Conservation (phyloP, 2,329 filamentous ascomycete species). For the Zymoseptoria brevis region DNA sequence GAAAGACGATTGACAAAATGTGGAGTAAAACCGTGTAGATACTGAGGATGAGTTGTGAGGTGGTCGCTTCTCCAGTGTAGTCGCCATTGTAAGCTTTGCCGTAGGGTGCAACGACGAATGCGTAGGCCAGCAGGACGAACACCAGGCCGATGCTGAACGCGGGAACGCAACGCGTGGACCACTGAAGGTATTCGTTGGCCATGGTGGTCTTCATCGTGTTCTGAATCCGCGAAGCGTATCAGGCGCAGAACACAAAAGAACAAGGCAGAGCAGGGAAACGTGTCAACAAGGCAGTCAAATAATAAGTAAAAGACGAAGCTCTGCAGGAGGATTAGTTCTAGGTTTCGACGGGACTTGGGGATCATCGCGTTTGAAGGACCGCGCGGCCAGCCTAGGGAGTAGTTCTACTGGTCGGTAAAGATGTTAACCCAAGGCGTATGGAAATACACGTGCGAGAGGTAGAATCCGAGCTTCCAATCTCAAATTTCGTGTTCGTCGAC, state of each 20-base stretch:
- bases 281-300: not conserved
- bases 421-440: too few relatives aligned
- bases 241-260: not conserved
- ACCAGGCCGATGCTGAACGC: constrained; percentile 22
- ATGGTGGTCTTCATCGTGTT: constrained; percentile 7
- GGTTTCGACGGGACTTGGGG: not conserved
- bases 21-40: constrained; percentile 60
- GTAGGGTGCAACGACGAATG: constrained; percentile 23
- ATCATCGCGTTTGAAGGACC: not conserved
- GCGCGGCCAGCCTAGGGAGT: not conserved
- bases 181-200: constrained; percentile 16
- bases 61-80: constrained; percentile 22
- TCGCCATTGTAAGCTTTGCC: constrained; percentile 18
- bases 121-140: constrained; percentile 19
- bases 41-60: constrained; percentile 23
- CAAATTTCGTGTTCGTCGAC: not conserved
- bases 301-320: not conserved
- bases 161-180: constrained; percentile 24
- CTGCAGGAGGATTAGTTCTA: not conserved
- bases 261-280: not conserved
- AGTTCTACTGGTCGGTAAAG: too few relatives aligned
- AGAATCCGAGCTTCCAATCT: not conserved
- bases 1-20: constrained; percentile 55
- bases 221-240: not conserved
- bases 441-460: not conserved